Evolutionary conservation across 1,139 yeast species (phyloP).

Genomic region (Lodderomyces beijingensis): DNA sequence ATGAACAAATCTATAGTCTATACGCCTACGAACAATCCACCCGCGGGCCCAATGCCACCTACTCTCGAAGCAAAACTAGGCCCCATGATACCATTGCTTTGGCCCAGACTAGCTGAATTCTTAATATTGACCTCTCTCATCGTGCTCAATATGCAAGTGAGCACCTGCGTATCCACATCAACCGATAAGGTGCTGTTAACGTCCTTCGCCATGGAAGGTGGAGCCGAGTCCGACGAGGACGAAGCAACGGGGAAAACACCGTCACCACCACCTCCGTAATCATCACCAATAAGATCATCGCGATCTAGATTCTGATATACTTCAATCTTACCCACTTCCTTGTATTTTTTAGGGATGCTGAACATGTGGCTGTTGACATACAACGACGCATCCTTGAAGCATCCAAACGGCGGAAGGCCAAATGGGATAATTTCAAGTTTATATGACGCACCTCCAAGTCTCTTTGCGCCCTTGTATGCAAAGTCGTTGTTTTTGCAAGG

Average conservation of each 20-base stretch:
- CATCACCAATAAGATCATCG: too few relatives aligned
- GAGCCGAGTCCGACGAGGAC: constrained; percentile 1
- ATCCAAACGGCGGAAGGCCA: constrained; percentile 40
- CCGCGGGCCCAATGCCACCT: constrained; percentile 5
- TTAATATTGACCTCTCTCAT: constrained; percentile 32
- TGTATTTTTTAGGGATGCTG: constrained; percentile 28
- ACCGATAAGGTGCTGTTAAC: constrained; percentile 29
- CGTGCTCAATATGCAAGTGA: constrained; percentile 27
- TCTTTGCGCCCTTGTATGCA: not conserved
- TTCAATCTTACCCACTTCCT: constrained; percentile 34
- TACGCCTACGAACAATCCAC: too few relatives aligned
- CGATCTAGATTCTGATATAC: constrained; percentile 26
- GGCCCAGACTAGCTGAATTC: constrained; percentile 16
- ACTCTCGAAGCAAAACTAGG: not conserved
- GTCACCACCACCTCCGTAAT: not conserved
- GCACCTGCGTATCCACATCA: constrained; percentile 30
- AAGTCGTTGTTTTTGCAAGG: constrained; percentile 19
- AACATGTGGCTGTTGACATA: constrained; percentile 13
- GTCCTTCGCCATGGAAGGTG: constrained; percentile 8
- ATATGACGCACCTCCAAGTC: constrained; percentile 3
- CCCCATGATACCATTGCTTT: not conserved
- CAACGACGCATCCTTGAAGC: constrained; percentile 27
- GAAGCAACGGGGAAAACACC: not conserved
- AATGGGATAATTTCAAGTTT: constrained; percentile 24
- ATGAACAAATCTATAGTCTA: too few relatives aligned